These are phyloP conservation scores for Biscogniauxia marginata DNA, from an alignment of 2,329 filamentous ascomycete species.

Conservation along the genomic window DNA sequence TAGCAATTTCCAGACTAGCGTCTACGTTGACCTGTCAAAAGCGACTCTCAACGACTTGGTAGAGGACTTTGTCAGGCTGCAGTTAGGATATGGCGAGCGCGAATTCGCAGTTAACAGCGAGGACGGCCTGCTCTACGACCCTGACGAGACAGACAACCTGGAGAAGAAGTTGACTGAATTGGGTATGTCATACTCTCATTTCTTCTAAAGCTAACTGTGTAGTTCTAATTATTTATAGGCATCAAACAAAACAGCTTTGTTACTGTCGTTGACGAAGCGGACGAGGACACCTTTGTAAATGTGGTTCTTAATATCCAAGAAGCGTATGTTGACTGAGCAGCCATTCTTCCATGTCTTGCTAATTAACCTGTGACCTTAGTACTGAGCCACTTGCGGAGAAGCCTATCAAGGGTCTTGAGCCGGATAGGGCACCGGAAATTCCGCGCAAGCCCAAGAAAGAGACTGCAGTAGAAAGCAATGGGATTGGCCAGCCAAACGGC, in stretches of 20 bases:
- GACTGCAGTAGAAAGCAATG: constrained; percentile 40
- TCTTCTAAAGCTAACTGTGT: constrained; percentile 1
- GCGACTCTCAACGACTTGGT: constrained; percentile 81
- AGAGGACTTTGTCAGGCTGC: constrained; percentile 65
- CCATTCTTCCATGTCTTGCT: constrained; percentile 18
- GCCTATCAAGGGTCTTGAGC: constrained; percentile 49
- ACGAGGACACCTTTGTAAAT: constrained; percentile 73
- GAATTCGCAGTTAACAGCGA: constrained; percentile 79
- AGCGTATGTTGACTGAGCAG: constrained; percentile 44
- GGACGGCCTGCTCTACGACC: constrained; percentile 79
- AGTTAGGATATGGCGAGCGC: constrained; percentile 73
- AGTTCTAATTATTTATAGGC: constrained; percentile 42
- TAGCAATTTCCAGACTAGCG: constrained; percentile 65
- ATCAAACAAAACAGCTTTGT: constrained; percentile 73
- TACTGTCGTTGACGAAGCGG: constrained; percentile 81
- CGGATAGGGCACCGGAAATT: constrained; percentile 46
- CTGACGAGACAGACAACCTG: constrained; percentile 84
- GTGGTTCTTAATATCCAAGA: constrained; percentile 70
- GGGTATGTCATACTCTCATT: constrained; percentile 42
- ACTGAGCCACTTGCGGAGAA: constrained; percentile 46
- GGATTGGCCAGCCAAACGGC: constrained; percentile 39
- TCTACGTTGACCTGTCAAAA: constrained; percentile 65
- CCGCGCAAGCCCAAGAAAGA: constrained; percentile 52
- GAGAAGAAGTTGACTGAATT: constrained; percentile 76
- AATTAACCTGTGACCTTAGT: constrained; percentile 32